Conservation (phyloP, 345 rosid species). For the Kernera saxatilis region DNA sequence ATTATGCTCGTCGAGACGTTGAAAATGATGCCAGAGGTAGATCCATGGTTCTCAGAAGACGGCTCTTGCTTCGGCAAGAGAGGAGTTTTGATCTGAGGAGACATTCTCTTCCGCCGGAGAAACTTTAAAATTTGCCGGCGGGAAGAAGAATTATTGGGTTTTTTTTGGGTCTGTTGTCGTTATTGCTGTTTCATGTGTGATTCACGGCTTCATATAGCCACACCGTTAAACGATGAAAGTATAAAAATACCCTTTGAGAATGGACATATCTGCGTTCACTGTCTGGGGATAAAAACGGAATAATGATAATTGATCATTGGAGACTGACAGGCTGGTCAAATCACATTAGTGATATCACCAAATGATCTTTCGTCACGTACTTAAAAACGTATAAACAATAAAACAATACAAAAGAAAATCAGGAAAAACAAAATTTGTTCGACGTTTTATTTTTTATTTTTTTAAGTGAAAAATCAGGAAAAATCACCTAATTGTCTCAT, state of each 20-base stretch:
- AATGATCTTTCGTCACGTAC: slow-evolving; percentile 13
- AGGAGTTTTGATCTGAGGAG: slow-evolving; percentile 39
- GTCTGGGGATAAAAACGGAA: background rate
- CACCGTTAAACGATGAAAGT: background rate
- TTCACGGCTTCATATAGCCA: slow-evolving; percentile 24
- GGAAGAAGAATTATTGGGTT: background rate
- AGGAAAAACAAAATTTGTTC: background rate
- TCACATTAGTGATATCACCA: background rate
- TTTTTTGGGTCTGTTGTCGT: background rate
- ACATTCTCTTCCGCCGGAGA: slow-evolving; percentile 37
- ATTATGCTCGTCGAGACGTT: slow-evolving; percentile 76
- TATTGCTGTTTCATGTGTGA: background rate
- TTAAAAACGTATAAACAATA: slow-evolving; percentile 1
- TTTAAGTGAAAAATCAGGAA: too few species aligned
- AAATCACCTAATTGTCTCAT: too few species aligned
- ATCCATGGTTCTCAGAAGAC: slow-evolving; percentile 30
- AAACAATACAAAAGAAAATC: too few species aligned
- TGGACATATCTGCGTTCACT: background rate
- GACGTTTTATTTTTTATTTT: too few species aligned
- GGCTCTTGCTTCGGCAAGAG: slow-evolving; percentile 44
- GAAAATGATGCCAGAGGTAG: slow-evolving; percentile 69
- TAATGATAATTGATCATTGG: background rate
- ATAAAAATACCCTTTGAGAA: background rate
- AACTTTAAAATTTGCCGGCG: slow-evolving; percentile 17
- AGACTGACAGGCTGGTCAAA: slow-evolving; percentile 18